A percentile compares a stretch with the other conserved stretches of the same genome.
These are phyloP conservation scores for Neonectria coccinea DNA, from an alignment of 2,329 filamentous ascomycete genomes.

Conservation along the genomic window DNA sequence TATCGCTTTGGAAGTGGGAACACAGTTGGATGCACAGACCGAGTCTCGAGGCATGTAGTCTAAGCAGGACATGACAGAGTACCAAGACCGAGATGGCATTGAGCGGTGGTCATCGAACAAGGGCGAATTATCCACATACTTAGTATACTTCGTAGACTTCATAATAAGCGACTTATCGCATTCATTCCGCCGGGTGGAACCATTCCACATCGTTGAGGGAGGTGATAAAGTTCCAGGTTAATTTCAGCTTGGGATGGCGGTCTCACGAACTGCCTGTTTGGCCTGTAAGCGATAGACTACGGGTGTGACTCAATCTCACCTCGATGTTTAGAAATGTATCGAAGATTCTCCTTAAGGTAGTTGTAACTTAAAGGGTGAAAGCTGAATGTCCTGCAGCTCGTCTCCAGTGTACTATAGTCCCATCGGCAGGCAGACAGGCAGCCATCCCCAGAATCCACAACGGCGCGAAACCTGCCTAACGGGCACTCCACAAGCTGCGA, in stretches of 20 bases:
- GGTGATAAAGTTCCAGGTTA: neutral
- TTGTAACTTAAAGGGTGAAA: neutral
- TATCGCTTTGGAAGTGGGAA: too few species aligned
- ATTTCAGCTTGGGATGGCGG: neutral
- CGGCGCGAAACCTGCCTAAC: neutral
- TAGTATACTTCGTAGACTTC: too few species aligned
- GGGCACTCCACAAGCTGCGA: neutral
- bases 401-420: neutral
- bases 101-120: too few species aligned
- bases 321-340: neutral
- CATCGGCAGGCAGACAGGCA: neutral
- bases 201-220: neutral
- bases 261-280: neutral
- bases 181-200: neutral
- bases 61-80: too few species aligned
- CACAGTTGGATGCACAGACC: too few species aligned
- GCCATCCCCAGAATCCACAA: neutral
- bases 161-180: neutral
- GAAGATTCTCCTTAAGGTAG: neutral
- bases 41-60: too few species aligned
- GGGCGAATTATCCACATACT: too few species aligned
- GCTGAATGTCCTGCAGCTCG: neutral
- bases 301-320: neutral
- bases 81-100: neutral
- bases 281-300: neutral